A percentile compares a stretch with the other conserved stretches of the same genome.
These are phyloP conservation scores for Cadophora luteo-olivacea DNA, from an alignment of 2,329 filamentous ascomycete species.

Conservation along the genomic window DNA sequence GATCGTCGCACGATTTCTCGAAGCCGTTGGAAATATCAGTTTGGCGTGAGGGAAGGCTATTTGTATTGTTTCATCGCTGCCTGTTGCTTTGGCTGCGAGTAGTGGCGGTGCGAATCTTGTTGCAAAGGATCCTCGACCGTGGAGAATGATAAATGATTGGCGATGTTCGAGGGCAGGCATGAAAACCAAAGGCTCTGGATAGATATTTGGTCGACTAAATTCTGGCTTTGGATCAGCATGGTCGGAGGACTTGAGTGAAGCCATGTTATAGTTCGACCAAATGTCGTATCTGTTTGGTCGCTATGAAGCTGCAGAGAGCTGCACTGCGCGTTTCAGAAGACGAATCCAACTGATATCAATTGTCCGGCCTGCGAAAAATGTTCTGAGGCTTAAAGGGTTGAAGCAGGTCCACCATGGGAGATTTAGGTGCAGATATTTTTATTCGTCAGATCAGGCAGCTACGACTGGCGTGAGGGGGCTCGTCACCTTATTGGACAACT, in stretches of 20 bases:
- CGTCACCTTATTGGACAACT: too few species aligned
- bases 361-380: too few species aligned
- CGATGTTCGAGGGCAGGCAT: constrained; percentile 43
- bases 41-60: constrained; percentile 51
- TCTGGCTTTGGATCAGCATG: background rate
- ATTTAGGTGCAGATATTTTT: too few species aligned
- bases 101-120: constrained; percentile 50
- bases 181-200: constrained; percentile 30
- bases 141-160: constrained; percentile 56
- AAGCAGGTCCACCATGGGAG: too few species aligned
- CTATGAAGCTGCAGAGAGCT: too few species aligned
- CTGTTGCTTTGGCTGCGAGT: constrained; percentile 42
- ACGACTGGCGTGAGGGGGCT: too few species aligned
- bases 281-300: too few species aligned
- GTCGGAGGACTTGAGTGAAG: background rate
- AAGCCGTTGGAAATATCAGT: constrained; percentile 59
- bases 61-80: constrained; percentile 38
- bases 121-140: constrained; percentile 55
- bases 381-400: too few species aligned
- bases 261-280: background rate
- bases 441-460: too few species aligned
- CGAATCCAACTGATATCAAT: too few species aligned
- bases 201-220: constrained; percentile 16
- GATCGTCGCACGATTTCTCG: constrained; percentile 47
- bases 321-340: too few species aligned